Percentiles rank a stretch among this genome's conserved stretches.
These are phyloP conservation scores for Trametes versicolor DNA, from an alignment of 1,284 basidiomycete genomes.

Conservation along the genomic window DNA sequence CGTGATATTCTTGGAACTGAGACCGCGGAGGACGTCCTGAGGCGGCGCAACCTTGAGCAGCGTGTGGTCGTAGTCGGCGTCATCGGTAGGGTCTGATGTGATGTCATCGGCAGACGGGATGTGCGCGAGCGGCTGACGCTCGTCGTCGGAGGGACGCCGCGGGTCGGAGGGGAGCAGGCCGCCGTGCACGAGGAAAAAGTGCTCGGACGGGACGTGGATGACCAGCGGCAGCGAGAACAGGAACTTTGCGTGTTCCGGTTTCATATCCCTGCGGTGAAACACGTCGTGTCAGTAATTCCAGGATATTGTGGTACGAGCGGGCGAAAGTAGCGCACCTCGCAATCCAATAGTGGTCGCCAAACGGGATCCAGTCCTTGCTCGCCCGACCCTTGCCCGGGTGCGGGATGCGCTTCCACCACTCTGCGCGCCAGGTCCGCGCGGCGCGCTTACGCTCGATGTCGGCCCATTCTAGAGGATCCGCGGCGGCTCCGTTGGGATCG, in stretches of 20 bases:
- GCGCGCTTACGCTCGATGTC: conserved; percentile 48
- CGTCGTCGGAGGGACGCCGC: conserved; percentile 54
- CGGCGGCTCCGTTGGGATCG: conserved; percentile 41
- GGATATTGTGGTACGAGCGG: background rate
- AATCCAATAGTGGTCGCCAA: conserved; percentile 79
- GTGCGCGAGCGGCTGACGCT: conserved; percentile 73
- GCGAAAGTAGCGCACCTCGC: conserved; percentile 57
- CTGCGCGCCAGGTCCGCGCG: conserved; percentile 47
- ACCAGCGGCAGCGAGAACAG: conserved; percentile 75
- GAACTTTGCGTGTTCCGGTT: conserved; percentile 69
- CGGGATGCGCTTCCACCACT: conserved; percentile 57
- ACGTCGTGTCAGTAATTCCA: conserved; percentile 4
- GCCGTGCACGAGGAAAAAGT: conserved; percentile 85
- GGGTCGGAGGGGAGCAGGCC: conserved; percentile 83
- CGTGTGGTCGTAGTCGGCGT: conserved; percentile 23
- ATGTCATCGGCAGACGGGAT: conserved; percentile 51
- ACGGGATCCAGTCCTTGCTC: conserved; percentile 74
- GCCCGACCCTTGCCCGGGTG: conserved; percentile 50
- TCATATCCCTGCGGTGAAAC: conserved; percentile 55
- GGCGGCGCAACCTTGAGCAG: conserved; percentile 14
- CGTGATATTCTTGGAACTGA: conserved; percentile 4
- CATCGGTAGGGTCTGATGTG: conserved; percentile 11
- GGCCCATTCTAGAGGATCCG: conserved; percentile 56
- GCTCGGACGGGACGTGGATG: conserved; percentile 80
- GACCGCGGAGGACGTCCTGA: conserved; percentile 12